A percentile compares a stretch with the other conserved stretches of the same genome.
phyloP scores from a whole-genome alignment of 2,329 filamentous ascomycete species.

The Trichoderma sp. region DNA sequence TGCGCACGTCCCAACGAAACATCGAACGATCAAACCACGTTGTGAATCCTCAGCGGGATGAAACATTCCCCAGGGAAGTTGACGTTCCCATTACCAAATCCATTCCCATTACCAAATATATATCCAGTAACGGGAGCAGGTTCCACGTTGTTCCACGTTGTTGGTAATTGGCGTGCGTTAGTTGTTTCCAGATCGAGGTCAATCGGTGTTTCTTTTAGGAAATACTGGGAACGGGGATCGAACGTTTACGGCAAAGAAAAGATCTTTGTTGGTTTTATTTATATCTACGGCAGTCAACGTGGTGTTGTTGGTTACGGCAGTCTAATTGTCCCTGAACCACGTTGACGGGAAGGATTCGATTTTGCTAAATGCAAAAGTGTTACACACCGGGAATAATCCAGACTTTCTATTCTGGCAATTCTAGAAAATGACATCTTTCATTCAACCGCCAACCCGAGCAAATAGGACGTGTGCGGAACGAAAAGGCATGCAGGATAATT shows the following conservation, averaged over 20 bases:
- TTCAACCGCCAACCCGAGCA: neutral
- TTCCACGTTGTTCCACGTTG: neutral
- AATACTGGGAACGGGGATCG: neutral
- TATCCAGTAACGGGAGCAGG: neutral
- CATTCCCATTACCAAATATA: neutral
- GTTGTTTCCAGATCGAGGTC: neutral
- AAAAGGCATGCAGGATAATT: neutral
- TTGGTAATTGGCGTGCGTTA: neutral
- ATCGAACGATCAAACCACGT: neutral
- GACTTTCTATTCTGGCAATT: neutral
- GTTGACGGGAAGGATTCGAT: neutral
- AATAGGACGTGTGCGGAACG: neutral
- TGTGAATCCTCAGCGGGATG: neutral
- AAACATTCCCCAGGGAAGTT: neutral
- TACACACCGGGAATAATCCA: neutral
- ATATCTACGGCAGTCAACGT: neutral
- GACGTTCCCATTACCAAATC: neutral
- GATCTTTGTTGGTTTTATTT: neutral
- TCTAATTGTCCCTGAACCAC: neutral
- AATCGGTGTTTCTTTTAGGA: neutral
- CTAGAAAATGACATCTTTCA: neutral
- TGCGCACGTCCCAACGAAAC: neutral
- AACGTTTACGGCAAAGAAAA: neutral
- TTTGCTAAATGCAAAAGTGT: neutral
- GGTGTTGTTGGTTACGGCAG: neutral